Percentiles rank a stretch among this genome's conserved stretches.
These are phyloP conservation scores for Asterochloris erici DNA, from an alignment of 139 green algal genomes.

Conservation along the genomic window DNA sequence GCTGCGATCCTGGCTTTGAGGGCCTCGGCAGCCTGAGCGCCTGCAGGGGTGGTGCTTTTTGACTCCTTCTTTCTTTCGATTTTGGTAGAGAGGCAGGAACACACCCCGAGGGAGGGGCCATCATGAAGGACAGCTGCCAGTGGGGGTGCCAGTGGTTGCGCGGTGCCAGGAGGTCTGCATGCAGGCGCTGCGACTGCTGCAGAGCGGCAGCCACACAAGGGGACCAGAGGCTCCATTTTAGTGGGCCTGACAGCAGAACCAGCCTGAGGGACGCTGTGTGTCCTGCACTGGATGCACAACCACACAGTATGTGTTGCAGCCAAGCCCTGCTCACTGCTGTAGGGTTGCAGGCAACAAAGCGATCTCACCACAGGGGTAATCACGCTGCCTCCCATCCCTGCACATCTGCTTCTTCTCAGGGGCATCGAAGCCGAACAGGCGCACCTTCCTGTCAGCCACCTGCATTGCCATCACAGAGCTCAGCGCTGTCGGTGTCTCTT, in stretches of 20 bases:
- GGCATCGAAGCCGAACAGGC: conserved; percentile 75
- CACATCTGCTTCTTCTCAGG: conserved; percentile 76
- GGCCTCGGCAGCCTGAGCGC: conserved; percentile 32
- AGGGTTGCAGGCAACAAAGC: not conserved
- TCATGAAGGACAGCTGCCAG: no score
- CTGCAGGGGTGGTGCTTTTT: conserved; percentile 12
- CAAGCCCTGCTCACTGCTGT: not conserved
- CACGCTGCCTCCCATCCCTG: conserved; percentile 20
- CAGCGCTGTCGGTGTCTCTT: not conserved
- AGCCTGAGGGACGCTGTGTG: no score
- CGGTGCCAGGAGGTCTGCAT: no score
- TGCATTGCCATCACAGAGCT: not conserved
- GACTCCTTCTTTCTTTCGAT: no score
- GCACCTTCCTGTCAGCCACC: conserved; percentile 31
- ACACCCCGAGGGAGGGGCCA: no score
- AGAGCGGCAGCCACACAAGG: no score
- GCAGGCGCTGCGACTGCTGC: no score
- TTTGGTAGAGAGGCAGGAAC: no score
- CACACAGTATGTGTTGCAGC: conserved; percentile 1
- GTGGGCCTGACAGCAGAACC: no score
- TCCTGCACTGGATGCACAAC: no score
- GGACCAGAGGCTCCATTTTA: no score
- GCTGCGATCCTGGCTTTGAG: conserved; percentile 48
- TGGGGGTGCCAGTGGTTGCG: no score
- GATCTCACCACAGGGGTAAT: conserved; percentile 39